phyloP scores from a whole-genome alignment of 176 grass and related monocot genomes.

The Hsuehochloa calcarea region DNA sequence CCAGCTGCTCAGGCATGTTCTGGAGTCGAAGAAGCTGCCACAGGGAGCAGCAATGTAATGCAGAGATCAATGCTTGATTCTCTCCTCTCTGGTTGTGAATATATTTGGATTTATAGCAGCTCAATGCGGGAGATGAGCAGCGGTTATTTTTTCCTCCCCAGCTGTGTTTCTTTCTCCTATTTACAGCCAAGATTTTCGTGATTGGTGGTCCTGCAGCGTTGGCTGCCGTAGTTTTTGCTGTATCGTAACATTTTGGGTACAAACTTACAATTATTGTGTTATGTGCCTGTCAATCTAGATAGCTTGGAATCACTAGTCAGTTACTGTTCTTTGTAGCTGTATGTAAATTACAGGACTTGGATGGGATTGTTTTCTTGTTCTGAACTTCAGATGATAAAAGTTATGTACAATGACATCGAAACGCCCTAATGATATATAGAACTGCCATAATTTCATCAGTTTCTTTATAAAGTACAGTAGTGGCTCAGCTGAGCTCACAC shows the following conservation, averaged over 20 bases:
- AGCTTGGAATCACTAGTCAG: conserved; percentile 17
- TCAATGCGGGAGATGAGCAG: conserved; percentile 39
- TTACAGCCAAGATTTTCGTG: conserved; percentile 40
- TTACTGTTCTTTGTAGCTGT: conserved; percentile 46
- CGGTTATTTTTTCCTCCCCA: conserved; percentile 34
- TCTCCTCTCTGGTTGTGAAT: conserved; percentile 43
- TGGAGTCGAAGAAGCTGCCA: conserved; percentile 94
- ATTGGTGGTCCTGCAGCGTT: conserved; percentile 26
- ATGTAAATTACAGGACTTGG: conserved; percentile 43
- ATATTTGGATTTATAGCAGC: conserved; percentile 39
- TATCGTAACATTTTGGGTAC: conserved; percentile 27
- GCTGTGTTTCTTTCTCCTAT: conserved; percentile 36
- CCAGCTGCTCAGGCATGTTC: conserved; percentile 83
- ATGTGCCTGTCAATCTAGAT: conserved; percentile 25
- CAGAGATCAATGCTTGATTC: conserved; percentile 80
- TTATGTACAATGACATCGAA: conserved; percentile 22
- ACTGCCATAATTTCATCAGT: background rate
- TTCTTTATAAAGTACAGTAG: conserved; percentile 13
- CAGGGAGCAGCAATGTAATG: conserved; percentile 91
- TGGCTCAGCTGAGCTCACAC: background rate
- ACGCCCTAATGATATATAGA: conserved; percentile 12
- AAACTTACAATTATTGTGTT: background rate
- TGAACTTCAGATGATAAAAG: background rate
- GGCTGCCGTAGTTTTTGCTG: conserved; percentile 21
- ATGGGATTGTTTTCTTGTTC: background rate